These are phyloP conservation scores for Ziziphus jujuba DNA, from an alignment of 306 rosid species.

Conservation along the genomic window DNA sequence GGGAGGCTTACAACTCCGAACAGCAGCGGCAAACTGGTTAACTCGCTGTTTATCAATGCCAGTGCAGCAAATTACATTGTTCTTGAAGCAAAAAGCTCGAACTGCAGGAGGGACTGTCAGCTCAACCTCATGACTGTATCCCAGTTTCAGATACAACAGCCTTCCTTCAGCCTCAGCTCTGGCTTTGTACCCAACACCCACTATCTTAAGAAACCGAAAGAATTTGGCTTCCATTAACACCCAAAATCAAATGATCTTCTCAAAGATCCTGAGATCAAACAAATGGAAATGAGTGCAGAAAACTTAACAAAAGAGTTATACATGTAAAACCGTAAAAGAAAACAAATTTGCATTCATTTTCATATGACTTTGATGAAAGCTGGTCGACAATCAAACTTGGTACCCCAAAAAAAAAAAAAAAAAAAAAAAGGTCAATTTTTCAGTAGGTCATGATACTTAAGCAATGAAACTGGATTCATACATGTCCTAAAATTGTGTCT, in stretches of 20 bases:
- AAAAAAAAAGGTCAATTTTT: too few species aligned
- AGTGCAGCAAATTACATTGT: constrained; percentile 87
- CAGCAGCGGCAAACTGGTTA: constrained; percentile 81
- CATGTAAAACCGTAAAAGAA: too few species aligned
- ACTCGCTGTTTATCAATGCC: constrained; percentile 85
- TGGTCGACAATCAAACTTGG: too few species aligned
- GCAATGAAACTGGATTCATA: too few species aligned
- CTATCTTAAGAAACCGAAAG: constrained; percentile 76
- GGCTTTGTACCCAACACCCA: constrained; percentile 91
- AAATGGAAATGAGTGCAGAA: background rate
- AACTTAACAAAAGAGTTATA: too few species aligned
- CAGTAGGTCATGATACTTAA: too few species aligned
- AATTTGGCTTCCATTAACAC: constrained; percentile 63
- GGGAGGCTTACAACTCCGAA: constrained; percentile 80
- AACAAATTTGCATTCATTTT: too few species aligned
- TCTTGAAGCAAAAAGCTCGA: constrained; percentile 84
- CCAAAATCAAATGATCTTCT: background rate
- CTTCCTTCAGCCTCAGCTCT: constrained; percentile 79
- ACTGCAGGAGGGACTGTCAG: constrained; percentile 75
- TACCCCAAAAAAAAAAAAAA: too few species aligned
- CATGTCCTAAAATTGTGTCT: too few species aligned
- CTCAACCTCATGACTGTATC: constrained; percentile 91
- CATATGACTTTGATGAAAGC: too few species aligned
- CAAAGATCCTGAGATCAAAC: constrained; percentile 5
- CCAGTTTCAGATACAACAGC: constrained; percentile 70